Base-by-base conservation (phyloP, 2,329 filamentous ascomycete species). In the Stagonosporopsis vannaccii region DNA sequence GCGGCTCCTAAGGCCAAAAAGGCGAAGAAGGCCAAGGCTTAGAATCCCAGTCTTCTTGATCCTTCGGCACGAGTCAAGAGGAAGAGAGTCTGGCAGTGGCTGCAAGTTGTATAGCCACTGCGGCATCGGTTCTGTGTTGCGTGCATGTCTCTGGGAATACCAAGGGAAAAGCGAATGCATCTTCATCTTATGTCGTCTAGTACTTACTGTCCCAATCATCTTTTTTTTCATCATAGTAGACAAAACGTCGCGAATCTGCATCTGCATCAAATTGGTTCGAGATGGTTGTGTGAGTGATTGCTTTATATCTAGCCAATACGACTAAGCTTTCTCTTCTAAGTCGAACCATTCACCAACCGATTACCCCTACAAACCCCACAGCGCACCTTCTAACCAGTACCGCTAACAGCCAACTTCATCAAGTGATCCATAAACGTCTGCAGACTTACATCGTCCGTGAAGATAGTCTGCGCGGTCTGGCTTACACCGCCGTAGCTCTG, bases 371-470 rank as follows among this genome's bases (percentile, higher is more conserved):
- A 40, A 20, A 23, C 12, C 23, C 20, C 15, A 30, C 20, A n/a
- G 9, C 23, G 20, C 7, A 19, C 33, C 15, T 13, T 54, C 49
- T 66, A 75, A 47, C 73, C 64, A 23, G 73, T 75, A 17, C 74
- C 74, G 8, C 71, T 73, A 6, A 76, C 74, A 13, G 74, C 74
- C 53, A 76, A 62, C 91, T 99, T 99, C 95, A 99, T 99, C 75
- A 99, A 82, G 79, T 98, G 93, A 71, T 99, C 95, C 95, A 99
- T 99, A 75, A 99, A 99, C 1, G 94, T 98, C 78, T 98, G 94
- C 73, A 99, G 81, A 51, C 92, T 97, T 51, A 99, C 95, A 77
- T 99, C 95, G 72, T 99, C 95, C 0, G 95, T 99, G 80, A 99
- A 99, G 69, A 99, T 99, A 5, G 95, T 99, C 78, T 99, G 95